Percentiles rank a stretch among this genome's conserved stretches.
These are phyloP conservation scores for Suillus ampliporus DNA, from an alignment of 768 basidiomycete genomes.

Conservation along the genomic window DNA sequence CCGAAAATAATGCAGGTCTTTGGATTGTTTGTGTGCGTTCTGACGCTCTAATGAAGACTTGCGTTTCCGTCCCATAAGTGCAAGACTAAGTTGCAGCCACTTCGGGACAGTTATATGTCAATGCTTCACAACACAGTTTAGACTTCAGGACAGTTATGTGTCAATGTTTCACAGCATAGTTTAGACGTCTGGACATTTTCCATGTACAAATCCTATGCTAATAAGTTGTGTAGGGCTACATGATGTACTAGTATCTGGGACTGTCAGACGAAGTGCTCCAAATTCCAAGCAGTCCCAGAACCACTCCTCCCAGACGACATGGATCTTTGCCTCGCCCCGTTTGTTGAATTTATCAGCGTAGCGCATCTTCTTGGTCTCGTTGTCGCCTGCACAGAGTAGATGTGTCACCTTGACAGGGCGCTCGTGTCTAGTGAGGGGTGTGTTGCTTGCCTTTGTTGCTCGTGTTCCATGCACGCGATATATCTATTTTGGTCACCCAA, in stretches of 20 bases:
- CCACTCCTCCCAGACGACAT: slow-evolving; percentile 95
- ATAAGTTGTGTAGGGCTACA: too few relatives aligned
- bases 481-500: not conserved
- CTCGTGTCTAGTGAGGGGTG: slow-evolving; percentile 63
- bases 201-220: too few relatives aligned
- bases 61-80: not conserved
- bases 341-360: slow-evolving; percentile 79
- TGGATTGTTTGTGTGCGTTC: not conserved
- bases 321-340: slow-evolving; percentile 72
- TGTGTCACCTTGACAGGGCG: slow-evolving; percentile 85
- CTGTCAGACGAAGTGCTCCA: slow-evolving; percentile 71
- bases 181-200: too few relatives aligned
- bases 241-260: too few relatives aligned
- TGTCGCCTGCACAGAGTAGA: slow-evolving; percentile 74
- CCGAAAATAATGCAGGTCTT: not conserved
- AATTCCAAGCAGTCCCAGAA: slow-evolving; percentile 90
- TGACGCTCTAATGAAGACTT: not conserved
- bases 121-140: too few relatives aligned
- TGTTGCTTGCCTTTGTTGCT: too few relatives aligned
- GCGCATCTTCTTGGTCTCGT: slow-evolving; percentile 74
- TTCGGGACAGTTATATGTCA: not conserved
- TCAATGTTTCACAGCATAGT: too few relatives aligned
- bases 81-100: not conserved
- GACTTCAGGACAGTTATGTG: too few relatives aligned
- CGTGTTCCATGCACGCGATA: too few relatives aligned